Evolutionary conservation across 208 protist genomes (phyloP).

Genomic region (Crithidia mellificae): DNA sequence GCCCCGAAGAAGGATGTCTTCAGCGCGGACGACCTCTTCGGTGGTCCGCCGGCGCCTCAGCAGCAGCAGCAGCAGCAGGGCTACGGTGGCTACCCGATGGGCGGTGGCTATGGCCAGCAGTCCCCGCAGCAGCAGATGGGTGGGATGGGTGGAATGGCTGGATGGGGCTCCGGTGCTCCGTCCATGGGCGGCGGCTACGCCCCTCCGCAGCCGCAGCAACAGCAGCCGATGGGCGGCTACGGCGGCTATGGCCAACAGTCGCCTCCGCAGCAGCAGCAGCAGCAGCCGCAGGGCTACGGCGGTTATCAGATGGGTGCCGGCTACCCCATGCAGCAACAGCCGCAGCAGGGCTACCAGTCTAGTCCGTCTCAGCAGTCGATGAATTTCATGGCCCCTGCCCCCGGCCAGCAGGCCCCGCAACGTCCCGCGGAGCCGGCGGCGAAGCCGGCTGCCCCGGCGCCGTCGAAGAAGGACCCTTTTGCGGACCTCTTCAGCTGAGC

Average conservation of each 20-base stretch:
- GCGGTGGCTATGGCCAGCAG: conserved; percentile 15
- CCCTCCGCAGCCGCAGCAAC: too few relatives aligned
- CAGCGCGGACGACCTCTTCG: conserved; percentile 58
- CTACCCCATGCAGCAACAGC: conserved; percentile 22
- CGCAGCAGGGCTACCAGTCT: conserved; percentile 21
- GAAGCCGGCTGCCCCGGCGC: conserved; percentile 1
- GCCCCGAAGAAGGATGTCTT: conserved; percentile 41
- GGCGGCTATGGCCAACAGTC: too few relatives aligned
- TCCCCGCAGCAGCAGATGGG: conserved; percentile 18
- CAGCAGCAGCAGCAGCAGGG: conserved; percentile 31
- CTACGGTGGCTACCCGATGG: conserved; percentile 12
- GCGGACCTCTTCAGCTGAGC: conserved; percentile 64
- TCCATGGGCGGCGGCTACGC: conserved; percentile 10
- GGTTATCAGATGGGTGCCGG: conserved; percentile 16
- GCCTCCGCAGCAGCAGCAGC: conserved; percentile 7
- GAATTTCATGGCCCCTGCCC: conserved; percentile 55
- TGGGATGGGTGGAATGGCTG: conserved; percentile 9
- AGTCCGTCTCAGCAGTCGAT: conserved; percentile 28
- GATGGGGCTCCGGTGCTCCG: conserved; percentile 28
- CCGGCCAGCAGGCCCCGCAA: conserved; percentile 34
- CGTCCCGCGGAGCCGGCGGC: background rate
- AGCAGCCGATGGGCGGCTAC: too few relatives aligned
- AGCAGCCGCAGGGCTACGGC: background rate
- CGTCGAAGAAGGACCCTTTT: conserved; percentile 64
- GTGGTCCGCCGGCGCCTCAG: conserved; percentile 24